A percentile compares a stretch with the other conserved stretches of the same genome.
Conservation (phyloP, 2,329 filamentous ascomycete genomes). For the Sporothrix inflata region DNA sequence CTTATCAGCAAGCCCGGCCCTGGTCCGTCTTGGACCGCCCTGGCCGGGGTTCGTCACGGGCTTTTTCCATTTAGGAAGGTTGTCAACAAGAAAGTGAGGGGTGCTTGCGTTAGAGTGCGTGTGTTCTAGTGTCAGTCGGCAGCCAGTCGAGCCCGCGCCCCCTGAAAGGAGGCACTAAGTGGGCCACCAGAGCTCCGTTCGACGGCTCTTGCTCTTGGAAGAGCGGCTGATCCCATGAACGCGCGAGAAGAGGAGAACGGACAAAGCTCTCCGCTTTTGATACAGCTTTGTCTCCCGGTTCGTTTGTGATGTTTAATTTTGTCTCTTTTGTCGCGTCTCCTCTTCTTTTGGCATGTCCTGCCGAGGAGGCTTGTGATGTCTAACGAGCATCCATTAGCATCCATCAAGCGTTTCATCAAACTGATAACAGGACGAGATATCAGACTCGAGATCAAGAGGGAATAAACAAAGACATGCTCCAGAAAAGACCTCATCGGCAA, state of each 20-base stretch:
- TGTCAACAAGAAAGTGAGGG: not conserved
- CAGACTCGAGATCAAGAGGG: not conserved
- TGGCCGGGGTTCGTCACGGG: too few relatives aligned
- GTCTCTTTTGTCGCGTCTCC: not conserved
- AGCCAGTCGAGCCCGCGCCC: not conserved
- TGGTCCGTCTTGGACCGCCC: not conserved
- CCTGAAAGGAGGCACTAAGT: not conserved
- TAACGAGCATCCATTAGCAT: not conserved
- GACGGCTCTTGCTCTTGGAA: not conserved
- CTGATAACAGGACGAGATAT: not conserved
- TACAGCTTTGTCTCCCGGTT: not conserved
- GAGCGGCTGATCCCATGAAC: constrained; percentile 8
- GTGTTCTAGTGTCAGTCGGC: not conserved
- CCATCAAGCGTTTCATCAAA: not conserved
- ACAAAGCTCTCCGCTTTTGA: constrained; percentile 16
- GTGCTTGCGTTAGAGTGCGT: not conserved
- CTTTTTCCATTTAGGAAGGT: constrained; percentile 19
- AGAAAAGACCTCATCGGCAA: too few relatives aligned
- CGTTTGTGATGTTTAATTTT: not conserved
- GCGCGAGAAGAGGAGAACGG: not conserved
- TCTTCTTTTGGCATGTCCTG: constrained; percentile 4
- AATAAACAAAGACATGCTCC: too few relatives aligned
- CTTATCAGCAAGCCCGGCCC: constrained; percentile 2
- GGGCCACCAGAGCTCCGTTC: not conserved
- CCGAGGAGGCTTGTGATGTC: not conserved